Percentiles rank a stretch among this genome's conserved stretches.
Conservation (phyloP, 1,284 basidiomycete species). For the Pterula multifida region DNA sequence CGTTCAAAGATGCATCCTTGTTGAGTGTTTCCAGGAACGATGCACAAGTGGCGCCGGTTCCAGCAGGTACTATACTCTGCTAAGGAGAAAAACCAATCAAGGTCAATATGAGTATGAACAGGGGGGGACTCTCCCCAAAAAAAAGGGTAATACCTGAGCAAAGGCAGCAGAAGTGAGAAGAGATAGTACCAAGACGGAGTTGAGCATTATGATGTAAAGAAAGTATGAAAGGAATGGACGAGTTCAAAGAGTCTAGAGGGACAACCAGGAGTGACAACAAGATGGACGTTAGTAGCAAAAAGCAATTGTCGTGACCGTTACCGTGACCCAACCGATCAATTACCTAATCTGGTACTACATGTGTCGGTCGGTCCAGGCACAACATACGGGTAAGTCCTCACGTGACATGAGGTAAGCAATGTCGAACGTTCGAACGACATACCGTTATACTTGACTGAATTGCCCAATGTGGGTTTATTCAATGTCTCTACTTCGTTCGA, state of each 20-base stretch:
- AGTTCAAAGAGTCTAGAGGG: conserved; percentile 31
- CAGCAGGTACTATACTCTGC: conserved; percentile 49
- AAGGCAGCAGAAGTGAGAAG: conserved; percentile 31
- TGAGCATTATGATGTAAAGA: conserved; percentile 29
- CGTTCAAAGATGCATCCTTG: conserved; percentile 38
- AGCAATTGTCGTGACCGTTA: no score
- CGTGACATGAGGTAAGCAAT: no score
- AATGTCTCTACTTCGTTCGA: no score
- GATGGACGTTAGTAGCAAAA: conserved; percentile 2
- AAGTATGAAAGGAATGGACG: conserved; percentile 36
- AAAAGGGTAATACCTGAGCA: conserved; percentile 24
- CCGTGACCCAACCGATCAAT: no score
- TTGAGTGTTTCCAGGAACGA: conserved; percentile 56
- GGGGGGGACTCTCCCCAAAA: conserved; percentile 5
- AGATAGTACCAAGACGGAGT: conserved; percentile 34
- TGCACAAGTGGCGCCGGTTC: conserved; percentile 47
- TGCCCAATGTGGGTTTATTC: no score
- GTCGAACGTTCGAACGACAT: no score
- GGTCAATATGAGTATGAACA: conserved; percentile 9
- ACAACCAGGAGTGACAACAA: conserved; percentile 27
- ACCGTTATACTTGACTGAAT: no score
- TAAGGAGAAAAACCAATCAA: conserved; percentile 15
- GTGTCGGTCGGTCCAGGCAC: no score
- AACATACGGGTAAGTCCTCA: no score
- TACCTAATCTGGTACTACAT: no score